These are phyloP conservation scores for Fremontodendron californicum DNA, from an alignment of 345 rosid genomes.

Conservation along the genomic window DNA sequence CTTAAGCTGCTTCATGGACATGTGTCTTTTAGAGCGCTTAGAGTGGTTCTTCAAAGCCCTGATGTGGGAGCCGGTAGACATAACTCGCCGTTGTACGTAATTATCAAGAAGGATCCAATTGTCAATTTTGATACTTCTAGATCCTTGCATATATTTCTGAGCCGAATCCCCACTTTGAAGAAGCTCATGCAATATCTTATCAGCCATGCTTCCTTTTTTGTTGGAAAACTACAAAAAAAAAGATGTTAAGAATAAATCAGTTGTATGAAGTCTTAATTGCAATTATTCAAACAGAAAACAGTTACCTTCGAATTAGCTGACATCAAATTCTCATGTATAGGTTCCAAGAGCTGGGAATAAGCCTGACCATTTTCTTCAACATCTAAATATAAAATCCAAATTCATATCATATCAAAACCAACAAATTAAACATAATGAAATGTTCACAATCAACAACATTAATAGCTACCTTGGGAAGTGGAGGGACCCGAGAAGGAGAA, in stretches of 20 bases:
- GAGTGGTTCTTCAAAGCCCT: slow-evolving; percentile 49
- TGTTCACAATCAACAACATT: not conserved
- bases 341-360: slow-evolving; percentile 43
- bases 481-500: slow-evolving; percentile 19
- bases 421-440: not conserved
- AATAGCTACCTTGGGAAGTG: slow-evolving; percentile 23
- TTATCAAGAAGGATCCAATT: slow-evolving; percentile 84
- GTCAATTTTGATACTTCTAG: slow-evolving; percentile 55
- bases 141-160: slow-evolving; percentile 72
- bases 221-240: slow-evolving; percentile 41
- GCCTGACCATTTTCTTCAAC: slow-evolving; percentile 39
- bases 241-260: not conserved
- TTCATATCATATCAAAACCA: not conserved
- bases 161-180: slow-evolving; percentile 80
- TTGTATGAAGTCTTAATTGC: not conserved
- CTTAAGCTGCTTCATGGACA: slow-evolving; percentile 77
- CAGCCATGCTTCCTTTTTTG: slow-evolving; percentile 47
- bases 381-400: slow-evolving; percentile 35
- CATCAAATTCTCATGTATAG: slow-evolving; percentile 58
- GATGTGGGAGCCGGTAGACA: slow-evolving; percentile 35
- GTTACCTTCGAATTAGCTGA: slow-evolving; percentile 45
- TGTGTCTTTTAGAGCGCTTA: slow-evolving; percentile 72
- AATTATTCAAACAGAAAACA: slow-evolving; percentile 2
- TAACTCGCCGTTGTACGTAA: slow-evolving; percentile 44
- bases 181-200: slow-evolving; percentile 63